Evolutionary conservation across 257 asterid genomes (phyloP), one percentile per base, ranked within the genome.

Genomic region (Datura wrightii): DNA sequence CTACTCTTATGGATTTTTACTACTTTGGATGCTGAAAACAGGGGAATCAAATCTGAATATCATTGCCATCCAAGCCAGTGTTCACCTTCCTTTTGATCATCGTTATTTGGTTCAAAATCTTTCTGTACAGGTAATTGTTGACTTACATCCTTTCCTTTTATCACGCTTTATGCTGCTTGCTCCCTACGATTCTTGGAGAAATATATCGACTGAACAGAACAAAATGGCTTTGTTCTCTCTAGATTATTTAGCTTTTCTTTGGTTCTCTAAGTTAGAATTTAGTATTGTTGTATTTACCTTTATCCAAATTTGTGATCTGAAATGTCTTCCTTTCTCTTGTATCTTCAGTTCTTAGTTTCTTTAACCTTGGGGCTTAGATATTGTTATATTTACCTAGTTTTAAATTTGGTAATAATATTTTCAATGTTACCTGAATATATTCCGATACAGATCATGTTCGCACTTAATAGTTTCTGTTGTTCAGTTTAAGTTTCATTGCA

Each of bases 21-120:
- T 24, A 18, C 55, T 85, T 41, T 84, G 55, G 53, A 50, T 86
- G 71, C 18, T 82, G 54, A 79, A 89, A 78, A 15, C 94, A 95
- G 99, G 97, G 88, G 93, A 92, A 62, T 92, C 96, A 85, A 79
- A 66, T 79, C 83, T 95, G 63, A 90, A 92, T 84, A 84, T 97
- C 86, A 89, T 95, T 88, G 94, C 98, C 46, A 92, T 97, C 83
- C 97, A 94, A 88, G 99, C 98, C 82, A 92, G 92, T 85, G 92
- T 97, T 82, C 97, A 97, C 88, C 99, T 95, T 84, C 93, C 99
- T 48, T 93, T 46, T 79, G 93, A 97, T 82, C 97, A 92, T 86
- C 91, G 80, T 41, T 95, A 95, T 92, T 85, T 93, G 88, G 88
- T 94, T 85, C 99, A 97, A 90, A 97, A 97, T 90, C 94, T 97